Percentiles rank a stretch among this genome's conserved stretches.
phyloP scores from a whole-genome alignment of 2,329 filamentous ascomycete genomes.

The Kalmusia sp. region DNA sequence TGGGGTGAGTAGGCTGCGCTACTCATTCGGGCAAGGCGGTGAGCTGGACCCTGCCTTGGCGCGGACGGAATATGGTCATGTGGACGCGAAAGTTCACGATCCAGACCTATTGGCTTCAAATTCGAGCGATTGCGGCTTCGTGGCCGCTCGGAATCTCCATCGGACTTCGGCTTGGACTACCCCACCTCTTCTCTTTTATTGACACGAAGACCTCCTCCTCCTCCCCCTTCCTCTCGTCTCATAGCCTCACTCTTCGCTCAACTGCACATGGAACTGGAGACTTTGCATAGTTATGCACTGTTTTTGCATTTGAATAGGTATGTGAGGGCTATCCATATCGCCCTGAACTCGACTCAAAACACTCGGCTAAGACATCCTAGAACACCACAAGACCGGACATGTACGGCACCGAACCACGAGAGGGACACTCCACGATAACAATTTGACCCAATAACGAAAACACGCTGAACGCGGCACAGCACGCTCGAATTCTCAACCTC shows the following conservation, averaged over 20 bases:
- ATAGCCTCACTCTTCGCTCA: neutral
- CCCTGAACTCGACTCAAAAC: conserved; percentile 1
- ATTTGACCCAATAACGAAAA: conserved; percentile 15
- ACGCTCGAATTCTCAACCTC: conserved; percentile 29
- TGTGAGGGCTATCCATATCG: conserved; percentile 5
- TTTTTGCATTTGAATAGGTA: conserved; percentile 24
- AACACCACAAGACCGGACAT: neutral
- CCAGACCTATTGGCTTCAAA: conserved; percentile 33
- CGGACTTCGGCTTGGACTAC: conserved; percentile 2
- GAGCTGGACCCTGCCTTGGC: conserved; percentile 10
- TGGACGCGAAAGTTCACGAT: conserved; percentile 35
- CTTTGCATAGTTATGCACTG: conserved; percentile 23
- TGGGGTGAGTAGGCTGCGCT: conserved; percentile 16
- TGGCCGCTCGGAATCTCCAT: neutral
- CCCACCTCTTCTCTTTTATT: neutral
- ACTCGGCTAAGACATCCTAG: neutral
- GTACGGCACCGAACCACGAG: neutral
- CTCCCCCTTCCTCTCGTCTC: neutral
- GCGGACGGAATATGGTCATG: conserved; percentile 24
- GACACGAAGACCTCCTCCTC: neutral
- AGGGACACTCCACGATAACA: conserved; percentile 4
- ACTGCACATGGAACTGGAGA: conserved; percentile 10
- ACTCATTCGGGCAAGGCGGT: conserved; percentile 34
- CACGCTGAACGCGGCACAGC: conserved; percentile 1
- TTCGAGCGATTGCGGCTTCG: conserved; percentile 9